phyloP scores from a whole-genome alignment of 1,284 basidiomycete species.

The Cystobasidium pallidum region DNA sequence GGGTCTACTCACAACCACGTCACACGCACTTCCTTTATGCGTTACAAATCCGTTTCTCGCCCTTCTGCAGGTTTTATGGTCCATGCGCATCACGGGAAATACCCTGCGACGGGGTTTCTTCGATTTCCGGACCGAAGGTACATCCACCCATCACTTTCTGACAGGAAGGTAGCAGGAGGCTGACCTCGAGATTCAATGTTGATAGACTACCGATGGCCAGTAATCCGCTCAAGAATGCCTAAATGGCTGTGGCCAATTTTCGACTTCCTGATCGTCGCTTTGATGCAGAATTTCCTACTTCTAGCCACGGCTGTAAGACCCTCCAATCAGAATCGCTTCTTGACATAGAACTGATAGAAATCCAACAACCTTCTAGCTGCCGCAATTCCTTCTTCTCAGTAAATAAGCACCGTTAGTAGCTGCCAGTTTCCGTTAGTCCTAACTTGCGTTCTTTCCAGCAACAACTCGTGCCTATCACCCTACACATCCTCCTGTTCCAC shows the following conservation, averaged over 20 bases:
- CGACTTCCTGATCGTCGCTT: conserved; percentile 79
- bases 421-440: conserved; percentile 61
- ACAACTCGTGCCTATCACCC: conserved; percentile 52
- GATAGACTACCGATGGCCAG: conserved; percentile 89
- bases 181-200: conserved; percentile 55
- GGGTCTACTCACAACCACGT: too few species aligned
- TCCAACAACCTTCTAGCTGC: conserved; percentile 45
- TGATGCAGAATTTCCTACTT: conserved; percentile 78
- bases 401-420: conserved; percentile 44
- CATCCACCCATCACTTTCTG: neutral
- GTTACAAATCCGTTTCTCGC: too few species aligned
- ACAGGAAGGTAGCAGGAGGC: neutral
- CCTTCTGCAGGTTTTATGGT: conserved; percentile 55
- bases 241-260: conserved; percentile 66
- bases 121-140: conserved; percentile 55
- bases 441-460: conserved; percentile 58
- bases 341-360: neutral
- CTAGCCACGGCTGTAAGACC: conserved; percentile 58
- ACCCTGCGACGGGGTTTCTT: conserved; percentile 83
- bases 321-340: neutral
- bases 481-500: conserved; percentile 52
- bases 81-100: conserved; percentile 73
- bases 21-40: too few species aligned
- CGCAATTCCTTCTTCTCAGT: conserved; percentile 62
- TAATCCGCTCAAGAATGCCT: conserved; percentile 71